Evolutionary conservation across 208 protist genomes (phyloP).

Genomic region (Histomonas meleagridis): DNA sequence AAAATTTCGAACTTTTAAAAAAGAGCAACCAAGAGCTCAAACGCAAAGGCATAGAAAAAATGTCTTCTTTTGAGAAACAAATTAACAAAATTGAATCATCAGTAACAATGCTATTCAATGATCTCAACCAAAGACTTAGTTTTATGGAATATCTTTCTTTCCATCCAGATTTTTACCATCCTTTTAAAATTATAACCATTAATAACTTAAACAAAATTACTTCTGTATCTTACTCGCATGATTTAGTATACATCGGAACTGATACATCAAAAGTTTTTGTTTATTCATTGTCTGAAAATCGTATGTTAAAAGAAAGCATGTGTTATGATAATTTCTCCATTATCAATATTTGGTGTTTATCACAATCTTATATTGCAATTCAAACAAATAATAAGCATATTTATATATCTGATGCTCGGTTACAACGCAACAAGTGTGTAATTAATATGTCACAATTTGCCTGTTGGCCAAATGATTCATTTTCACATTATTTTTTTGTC

Average conservation of each 20-base stretch:
- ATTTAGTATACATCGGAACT: background rate
- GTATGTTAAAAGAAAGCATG: background rate
- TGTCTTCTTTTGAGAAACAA: background rate
- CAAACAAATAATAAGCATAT: background rate
- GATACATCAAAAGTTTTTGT: background rate
- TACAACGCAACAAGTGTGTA: background rate
- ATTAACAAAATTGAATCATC: background rate
- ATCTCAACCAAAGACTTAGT: background rate
- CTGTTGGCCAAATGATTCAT: background rate
- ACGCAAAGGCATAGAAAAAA: background rate
- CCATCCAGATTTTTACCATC: background rate
- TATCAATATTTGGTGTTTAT: background rate
- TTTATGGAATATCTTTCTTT: background rate
- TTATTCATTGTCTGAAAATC: background rate
- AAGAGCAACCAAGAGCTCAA: background rate
- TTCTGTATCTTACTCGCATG: background rate
- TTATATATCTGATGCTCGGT: background rate
- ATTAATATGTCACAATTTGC: background rate
- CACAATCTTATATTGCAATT: background rate
- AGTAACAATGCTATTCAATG: background rate
- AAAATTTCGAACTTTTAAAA: background rate
- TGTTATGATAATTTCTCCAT: background rate
- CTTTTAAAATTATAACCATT: background rate
- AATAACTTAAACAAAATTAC: background rate
- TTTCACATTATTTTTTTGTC: background rate